Conservation (phyloP, 768 basidiomycete genomes). For the Boletus tylopilopsis region DNA sequence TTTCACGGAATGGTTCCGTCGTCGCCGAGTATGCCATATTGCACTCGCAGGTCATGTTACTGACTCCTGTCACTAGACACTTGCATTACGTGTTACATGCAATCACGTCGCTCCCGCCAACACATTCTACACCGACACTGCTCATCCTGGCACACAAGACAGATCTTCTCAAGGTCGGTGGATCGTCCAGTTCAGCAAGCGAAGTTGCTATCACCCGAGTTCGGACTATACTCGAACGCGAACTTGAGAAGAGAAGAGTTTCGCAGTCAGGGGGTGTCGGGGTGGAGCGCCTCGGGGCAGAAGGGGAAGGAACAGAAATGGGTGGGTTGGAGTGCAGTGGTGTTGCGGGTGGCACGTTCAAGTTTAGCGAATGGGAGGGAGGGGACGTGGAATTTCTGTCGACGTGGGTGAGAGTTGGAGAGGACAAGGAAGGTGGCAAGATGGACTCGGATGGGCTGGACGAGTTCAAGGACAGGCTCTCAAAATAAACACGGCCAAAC, state of each 20-base stretch:
- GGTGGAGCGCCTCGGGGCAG: slow-evolving; percentile 70
- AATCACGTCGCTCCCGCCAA: slow-evolving; percentile 69
- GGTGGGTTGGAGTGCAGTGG: slow-evolving; percentile 73
- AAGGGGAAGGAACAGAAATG: slow-evolving; percentile 60
- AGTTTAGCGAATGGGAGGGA: slow-evolving; percentile 80
- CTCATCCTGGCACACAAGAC: slow-evolving; percentile 73
- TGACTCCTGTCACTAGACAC: slow-evolving; percentile 44
- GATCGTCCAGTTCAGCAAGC: slow-evolving; percentile 31
- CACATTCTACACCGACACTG: slow-evolving; percentile 55
- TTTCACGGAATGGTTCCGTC: slow-evolving; percentile 68
- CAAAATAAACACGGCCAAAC: slow-evolving; percentile 29
- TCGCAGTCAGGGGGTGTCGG: slow-evolving; percentile 64
- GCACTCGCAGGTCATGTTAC: background rate
- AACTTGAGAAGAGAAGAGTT: slow-evolving; percentile 71
- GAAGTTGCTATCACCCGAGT: slow-evolving; percentile 69
- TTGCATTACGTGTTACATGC: slow-evolving; percentile 69
- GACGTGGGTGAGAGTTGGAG: slow-evolving; percentile 44
- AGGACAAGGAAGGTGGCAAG: slow-evolving; percentile 25
- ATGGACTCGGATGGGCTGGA: slow-evolving; percentile 45
- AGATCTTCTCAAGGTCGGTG: slow-evolving; percentile 57
- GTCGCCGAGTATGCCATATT: slow-evolving; percentile 71
- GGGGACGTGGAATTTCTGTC: slow-evolving; percentile 70
- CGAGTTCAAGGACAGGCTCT: slow-evolving; percentile 46
- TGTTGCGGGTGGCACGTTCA: slow-evolving; percentile 53
- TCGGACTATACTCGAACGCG: slow-evolving; percentile 75